Conservation (phyloP, 805 yeast genomes). For the Starmerella cellae region DNA sequence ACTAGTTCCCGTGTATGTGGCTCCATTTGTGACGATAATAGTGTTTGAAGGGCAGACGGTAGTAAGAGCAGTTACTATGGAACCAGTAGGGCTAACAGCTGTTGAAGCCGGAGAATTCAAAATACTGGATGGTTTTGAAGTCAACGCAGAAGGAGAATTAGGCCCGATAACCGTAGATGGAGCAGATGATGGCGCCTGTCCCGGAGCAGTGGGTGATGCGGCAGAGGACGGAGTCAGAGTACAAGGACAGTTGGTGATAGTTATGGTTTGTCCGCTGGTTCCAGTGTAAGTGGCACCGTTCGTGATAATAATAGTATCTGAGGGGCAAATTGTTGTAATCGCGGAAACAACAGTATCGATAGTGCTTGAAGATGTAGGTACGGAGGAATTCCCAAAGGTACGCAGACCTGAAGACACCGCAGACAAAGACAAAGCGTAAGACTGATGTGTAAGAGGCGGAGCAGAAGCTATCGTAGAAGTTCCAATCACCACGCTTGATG, state of each 20-base stretch:
- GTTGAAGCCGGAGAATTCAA: too few relatives aligned
- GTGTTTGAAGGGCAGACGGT: slow-evolving; percentile 4
- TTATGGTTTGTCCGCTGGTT: slow-evolving; percentile 6
- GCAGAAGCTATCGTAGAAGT: too few relatives aligned
- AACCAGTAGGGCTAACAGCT: too few relatives aligned
- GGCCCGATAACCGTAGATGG: not conserved
- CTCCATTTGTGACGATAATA: slow-evolving; percentile 5
- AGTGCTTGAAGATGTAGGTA: not conserved
- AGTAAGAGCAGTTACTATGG: not conserved
- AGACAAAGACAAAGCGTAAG: too few relatives aligned
- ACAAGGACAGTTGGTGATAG: slow-evolving; percentile 13
- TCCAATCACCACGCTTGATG: not conserved
- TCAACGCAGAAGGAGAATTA: not conserved
- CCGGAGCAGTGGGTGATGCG: not conserved
- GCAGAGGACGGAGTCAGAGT: slow-evolving; percentile 1
- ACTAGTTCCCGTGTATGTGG: slow-evolving; percentile 4
- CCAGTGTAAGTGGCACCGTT: slow-evolving; percentile 7
- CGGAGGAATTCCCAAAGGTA: too few relatives aligned
- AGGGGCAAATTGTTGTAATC: slow-evolving; percentile 1
- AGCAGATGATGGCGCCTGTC: not conserved
- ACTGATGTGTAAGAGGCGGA: too few relatives aligned
- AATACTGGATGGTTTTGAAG: too few relatives aligned
- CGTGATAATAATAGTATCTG: slow-evolving; percentile 2
- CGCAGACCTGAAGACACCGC: too few relatives aligned
- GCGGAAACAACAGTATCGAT: not conserved